phyloP scores from a whole-genome alignment of 805 yeast species.

The Wickerhamiella azymoides region DNA sequence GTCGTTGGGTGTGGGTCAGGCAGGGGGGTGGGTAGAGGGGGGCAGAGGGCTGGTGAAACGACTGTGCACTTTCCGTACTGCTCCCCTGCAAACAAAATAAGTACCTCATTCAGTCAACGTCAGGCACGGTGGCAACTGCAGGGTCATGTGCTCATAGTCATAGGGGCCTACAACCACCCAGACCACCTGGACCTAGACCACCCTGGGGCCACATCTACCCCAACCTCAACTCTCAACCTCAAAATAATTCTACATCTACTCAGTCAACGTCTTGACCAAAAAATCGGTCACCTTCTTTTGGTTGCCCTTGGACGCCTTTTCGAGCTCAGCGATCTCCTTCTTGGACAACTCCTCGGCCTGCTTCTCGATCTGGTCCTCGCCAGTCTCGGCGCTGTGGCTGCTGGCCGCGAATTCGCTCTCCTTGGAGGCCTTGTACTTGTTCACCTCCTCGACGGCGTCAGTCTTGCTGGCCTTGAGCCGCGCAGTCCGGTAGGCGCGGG shows the following conservation, averaged over 20 bases:
- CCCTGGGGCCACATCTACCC: too few relatives aligned
- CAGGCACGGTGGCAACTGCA: too few relatives aligned
- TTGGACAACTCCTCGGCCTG: slow-evolving; percentile 67
- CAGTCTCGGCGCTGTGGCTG: slow-evolving; percentile 60
- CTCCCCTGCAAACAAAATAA: too few relatives aligned
- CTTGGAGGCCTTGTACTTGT: slow-evolving; percentile 69
- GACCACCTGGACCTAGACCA: too few relatives aligned
- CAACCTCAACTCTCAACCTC: neutral
- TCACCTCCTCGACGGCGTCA: slow-evolving; percentile 84
- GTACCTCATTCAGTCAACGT: too few relatives aligned
- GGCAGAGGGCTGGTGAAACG: too few relatives aligned
- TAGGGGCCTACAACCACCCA: too few relatives aligned
- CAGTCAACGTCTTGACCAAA: slow-evolving; percentile 37
- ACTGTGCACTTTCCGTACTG: too few relatives aligned
- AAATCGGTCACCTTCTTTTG: slow-evolving; percentile 55
- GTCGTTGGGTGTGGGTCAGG: too few relatives aligned
- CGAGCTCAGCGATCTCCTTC: slow-evolving; percentile 54
- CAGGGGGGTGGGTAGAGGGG: too few relatives aligned
- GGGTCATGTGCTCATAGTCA: too few relatives aligned
- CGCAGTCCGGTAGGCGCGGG: slow-evolving; percentile 68
- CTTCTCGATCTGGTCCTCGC: slow-evolving; percentile 61
- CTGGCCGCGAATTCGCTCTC: slow-evolving; percentile 65
- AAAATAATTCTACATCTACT: neutral
- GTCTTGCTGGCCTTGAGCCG: slow-evolving; percentile 87
- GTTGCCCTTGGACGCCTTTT: slow-evolving; percentile 41